Conservation (phyloP, 108 stramenopile genomes). For the Cyclotella cryptica region DNA sequence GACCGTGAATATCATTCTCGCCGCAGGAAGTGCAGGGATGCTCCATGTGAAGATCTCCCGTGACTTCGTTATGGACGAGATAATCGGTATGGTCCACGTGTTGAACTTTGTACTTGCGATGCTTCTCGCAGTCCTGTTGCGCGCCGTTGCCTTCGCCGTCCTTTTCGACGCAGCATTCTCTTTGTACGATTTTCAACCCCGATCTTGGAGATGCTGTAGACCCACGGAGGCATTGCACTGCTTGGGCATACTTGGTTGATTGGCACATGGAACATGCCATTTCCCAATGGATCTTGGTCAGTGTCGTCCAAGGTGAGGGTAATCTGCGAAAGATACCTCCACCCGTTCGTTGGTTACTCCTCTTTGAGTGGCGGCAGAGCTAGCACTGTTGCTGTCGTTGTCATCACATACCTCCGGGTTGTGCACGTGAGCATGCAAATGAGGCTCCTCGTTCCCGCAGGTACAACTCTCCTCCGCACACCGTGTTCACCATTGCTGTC, state of each 20-base stretch:
- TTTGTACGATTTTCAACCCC: slow-evolving; percentile 18
- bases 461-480: slow-evolving; percentile 58
- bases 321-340: slow-evolving; percentile 34
- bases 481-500: slow-evolving; percentile 62
- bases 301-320: slow-evolving; percentile 29
- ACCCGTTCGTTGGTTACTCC: slow-evolving; percentile 4
- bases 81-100: slow-evolving; percentile 63
- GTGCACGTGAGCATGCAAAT: slow-evolving; percentile 64
- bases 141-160: not conserved
- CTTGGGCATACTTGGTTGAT: slow-evolving; percentile 48
- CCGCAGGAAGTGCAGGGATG: slow-evolving; percentile 59
- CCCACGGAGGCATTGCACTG: slow-evolving; percentile 30
- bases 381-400: slow-evolving; percentile 2
- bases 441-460: slow-evolving; percentile 60
- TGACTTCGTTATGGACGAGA: slow-evolving; percentile 47
- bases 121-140: not conserved
- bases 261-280: slow-evolving; percentile 15
- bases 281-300: not conserved
- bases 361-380: not conserved
- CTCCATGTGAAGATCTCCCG: slow-evolving; percentile 58
- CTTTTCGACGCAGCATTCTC: slow-evolving; percentile 15
- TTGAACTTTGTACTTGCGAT: slow-evolving; percentile 36
- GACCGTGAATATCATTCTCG: slow-evolving; percentile 57
- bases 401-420: slow-evolving; percentile 36
- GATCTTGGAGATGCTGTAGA: slow-evolving; percentile 25